phyloP scores from a whole-genome alignment of 2,329 filamentous ascomycete genomes.

The Xylaria sp. region DNA sequence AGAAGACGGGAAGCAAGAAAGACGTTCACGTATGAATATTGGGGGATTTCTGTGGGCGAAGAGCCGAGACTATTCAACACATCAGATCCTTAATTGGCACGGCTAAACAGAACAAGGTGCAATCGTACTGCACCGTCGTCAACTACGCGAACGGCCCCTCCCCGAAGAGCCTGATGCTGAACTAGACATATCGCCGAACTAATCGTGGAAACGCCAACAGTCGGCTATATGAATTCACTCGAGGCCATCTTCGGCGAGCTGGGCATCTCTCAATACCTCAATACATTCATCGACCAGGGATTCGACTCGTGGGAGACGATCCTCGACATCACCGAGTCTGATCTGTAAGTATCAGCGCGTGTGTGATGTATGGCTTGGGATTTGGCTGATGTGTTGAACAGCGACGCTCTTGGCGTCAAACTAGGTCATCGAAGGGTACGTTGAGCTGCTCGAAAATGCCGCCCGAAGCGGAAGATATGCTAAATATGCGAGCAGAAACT shows the following conservation, averaged over 20 bases:
- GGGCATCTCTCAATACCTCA: slow-evolving; percentile 77
- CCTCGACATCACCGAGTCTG: slow-evolving; percentile 81
- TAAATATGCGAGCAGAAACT: slow-evolving; percentile 61
- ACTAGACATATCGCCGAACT: slow-evolving; percentile 14
- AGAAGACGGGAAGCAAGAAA: slow-evolving; percentile 9
- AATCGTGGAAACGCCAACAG: slow-evolving; percentile 27
- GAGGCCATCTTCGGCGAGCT: slow-evolving; percentile 70
- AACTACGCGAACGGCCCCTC: slow-evolving; percentile 1
- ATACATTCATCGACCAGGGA: slow-evolving; percentile 73
- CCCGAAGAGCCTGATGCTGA: slow-evolving; percentile 21
- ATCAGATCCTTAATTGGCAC: background rate
- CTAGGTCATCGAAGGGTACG: slow-evolving; percentile 80
- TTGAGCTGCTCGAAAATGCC: slow-evolving; percentile 33
- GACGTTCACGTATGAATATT: slow-evolving; percentile 4
- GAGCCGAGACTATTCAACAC: background rate
- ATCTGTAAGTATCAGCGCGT: slow-evolving; percentile 62
- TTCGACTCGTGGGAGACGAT: slow-evolving; percentile 87
- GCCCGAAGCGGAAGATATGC: background rate
- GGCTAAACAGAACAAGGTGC: background rate
- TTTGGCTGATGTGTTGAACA: slow-evolving; percentile 38
- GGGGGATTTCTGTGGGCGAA: slow-evolving; percentile 12
- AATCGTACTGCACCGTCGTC: slow-evolving; percentile 5
- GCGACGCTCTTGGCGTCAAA: slow-evolving; percentile 75
- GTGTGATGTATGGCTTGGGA: background rate
- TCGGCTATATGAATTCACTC: slow-evolving; percentile 62